A percentile compares a stretch with the other conserved stretches of the same genome.
These are phyloP conservation scores for Sherardia arvensis DNA, from an alignment of 257 asterid species.

Conservation along the genomic window DNA sequence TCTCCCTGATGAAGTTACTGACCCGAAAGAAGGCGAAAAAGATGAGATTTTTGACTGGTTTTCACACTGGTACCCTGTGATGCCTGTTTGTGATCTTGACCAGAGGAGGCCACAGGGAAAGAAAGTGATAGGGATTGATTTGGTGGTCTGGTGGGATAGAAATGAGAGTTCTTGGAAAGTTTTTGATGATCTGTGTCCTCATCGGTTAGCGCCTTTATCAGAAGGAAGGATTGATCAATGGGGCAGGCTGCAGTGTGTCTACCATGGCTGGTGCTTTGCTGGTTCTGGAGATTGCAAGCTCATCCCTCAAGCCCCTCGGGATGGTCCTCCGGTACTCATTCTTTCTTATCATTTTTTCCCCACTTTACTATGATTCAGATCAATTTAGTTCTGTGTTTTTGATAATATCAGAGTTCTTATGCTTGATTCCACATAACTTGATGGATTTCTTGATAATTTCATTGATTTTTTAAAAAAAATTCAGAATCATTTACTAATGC, in stretches of 20 bases:
- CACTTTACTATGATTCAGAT: not conserved
- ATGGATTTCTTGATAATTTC: too few species aligned
- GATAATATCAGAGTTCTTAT: not conserved
- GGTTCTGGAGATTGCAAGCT: slow-evolving; percentile 79
- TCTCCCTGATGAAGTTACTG: slow-evolving; percentile 21
- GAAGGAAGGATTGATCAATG: slow-evolving; percentile 90
- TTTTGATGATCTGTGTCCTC: slow-evolving; percentile 81
- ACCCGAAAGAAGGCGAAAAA: slow-evolving; percentile 13
- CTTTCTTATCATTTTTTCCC: not conserved
- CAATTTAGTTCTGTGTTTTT: too few species aligned
- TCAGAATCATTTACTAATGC: too few species aligned
- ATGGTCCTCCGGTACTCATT: slow-evolving; percentile 64
- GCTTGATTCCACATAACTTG: too few species aligned
- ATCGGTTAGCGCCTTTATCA: slow-evolving; percentile 73
- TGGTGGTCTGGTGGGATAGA: slow-evolving; percentile 80
- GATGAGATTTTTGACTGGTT: slow-evolving; percentile 69
- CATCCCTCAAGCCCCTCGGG: slow-evolving; percentile 81
- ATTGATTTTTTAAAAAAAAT: too few species aligned
- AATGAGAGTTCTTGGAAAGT: slow-evolving; percentile 75
- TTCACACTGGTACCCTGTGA: slow-evolving; percentile 81
- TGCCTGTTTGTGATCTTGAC: slow-evolving; percentile 70
- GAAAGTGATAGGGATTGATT: slow-evolving; percentile 63
- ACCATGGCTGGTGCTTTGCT: slow-evolving; percentile 87
- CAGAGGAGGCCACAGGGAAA: slow-evolving; percentile 77
- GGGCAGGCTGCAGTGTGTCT: slow-evolving; percentile 91